phyloP scores from a whole-genome alignment of 176 grass and related monocot genomes.

The Puccinellia tenuiflora region DNA sequence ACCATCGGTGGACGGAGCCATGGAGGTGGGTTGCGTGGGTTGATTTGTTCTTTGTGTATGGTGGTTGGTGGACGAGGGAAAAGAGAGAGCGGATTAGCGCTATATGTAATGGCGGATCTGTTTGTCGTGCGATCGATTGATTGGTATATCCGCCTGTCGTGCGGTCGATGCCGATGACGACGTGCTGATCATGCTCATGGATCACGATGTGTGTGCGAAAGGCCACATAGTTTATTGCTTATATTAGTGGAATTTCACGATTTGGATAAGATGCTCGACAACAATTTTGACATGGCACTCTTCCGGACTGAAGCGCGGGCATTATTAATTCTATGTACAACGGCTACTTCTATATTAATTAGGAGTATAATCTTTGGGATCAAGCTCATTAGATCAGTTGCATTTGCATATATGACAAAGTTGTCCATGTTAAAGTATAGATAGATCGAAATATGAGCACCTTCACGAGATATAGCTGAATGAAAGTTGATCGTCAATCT shows the following conservation, averaged over 20 bases:
- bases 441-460: no score
- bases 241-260: background rate
- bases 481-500: no score
- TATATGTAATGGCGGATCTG: background rate
- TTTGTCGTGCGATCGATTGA: background rate
- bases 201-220: background rate
- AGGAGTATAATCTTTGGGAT: no score
- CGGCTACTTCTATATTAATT: background rate
- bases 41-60: no score
- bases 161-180: background rate
- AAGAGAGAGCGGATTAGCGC: background rate
- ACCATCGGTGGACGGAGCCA: background rate
- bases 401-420: no score
- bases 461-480: no score
- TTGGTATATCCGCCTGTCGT: background rate
- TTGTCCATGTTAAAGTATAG: no score
- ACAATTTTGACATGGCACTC: background rate
- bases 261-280: background rate
- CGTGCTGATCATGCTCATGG: background rate
- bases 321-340: background rate
- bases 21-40: background rate
- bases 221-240: background rate
- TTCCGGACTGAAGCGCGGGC: background rate
- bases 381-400: no score
- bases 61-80: background rate